Conservation (phyloP, 2,329 filamentous ascomycete genomes). For the Fusarium nodosum region DNA sequence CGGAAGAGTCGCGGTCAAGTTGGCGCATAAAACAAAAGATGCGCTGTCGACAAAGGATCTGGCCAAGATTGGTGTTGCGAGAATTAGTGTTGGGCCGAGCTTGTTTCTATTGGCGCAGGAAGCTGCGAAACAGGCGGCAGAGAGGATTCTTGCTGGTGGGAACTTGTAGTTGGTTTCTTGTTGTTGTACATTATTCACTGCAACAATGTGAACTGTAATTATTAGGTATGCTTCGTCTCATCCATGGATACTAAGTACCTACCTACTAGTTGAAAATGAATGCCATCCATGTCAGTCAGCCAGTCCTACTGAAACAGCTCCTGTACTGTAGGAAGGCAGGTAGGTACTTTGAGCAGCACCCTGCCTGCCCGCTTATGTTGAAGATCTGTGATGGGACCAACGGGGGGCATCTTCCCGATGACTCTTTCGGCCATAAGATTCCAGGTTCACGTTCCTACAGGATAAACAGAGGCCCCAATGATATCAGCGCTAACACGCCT, state of each 20-base stretch:
- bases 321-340: too few species aligned
- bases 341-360: neutral
- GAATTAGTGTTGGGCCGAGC: constrained; percentile 67
- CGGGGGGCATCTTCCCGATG: neutral
- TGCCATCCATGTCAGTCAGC: neutral
- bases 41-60: constrained; percentile 61
- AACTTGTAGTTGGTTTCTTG: constrained; percentile 22
- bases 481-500: neutral
- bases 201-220: neutral
- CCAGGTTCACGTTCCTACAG: neutral
- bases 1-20: constrained; percentile 64
- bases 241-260: neutral
- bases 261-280: neutral
- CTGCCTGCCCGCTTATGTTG: neutral
- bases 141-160: constrained; percentile 50
- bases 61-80: constrained; percentile 64
- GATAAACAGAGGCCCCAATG: neutral
- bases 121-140: constrained; percentile 54
- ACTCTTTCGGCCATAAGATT: constrained; percentile 1
- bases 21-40: constrained; percentile 53
- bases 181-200: neutral
- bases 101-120: constrained; percentile 59
- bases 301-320: neutral
- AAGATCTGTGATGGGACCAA: constrained; percentile 3
- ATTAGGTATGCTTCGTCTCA: neutral